Base-by-base conservation (phyloP, 495 filamentous ascomycete genomes). In the Talaromyces liani region DNA sequence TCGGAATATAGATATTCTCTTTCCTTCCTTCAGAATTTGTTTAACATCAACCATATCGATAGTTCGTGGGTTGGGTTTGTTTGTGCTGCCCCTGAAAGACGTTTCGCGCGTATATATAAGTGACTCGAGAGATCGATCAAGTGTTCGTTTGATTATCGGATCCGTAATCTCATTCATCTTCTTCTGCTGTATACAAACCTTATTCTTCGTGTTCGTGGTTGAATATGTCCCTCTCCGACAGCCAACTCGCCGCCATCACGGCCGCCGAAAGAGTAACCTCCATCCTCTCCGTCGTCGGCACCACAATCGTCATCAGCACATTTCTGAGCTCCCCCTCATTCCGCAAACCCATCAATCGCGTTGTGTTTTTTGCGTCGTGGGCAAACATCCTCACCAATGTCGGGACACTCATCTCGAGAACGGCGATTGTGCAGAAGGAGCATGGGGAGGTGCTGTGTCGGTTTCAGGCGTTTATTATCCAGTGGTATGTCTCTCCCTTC, bases 281-380 rank as follows among this genome's bases (percentile, higher is more conserved):
- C 0, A 75, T 84, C 10, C 77, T 94, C 67, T 95, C 91, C 0
- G 69, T 96, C 3, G 14, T 88, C 3, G 91, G 90, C 55, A 88
- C 87, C 29, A 65, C 85, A 53, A 87, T 94, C 71, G 88, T 95
- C 59, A 83, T 94, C 34, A 63, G 80, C 58, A 92, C 91, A 36
- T 95, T 92, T 66, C 70, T 84, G 16, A 65, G 76, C 16, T 78
- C 75, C 4, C 62, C 63, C 2, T 67, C 71, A 1, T 79, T 79
- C 47, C 76, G 88, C 64, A 92, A 93, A 74, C 91, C 92, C n/a
- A 92, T 96, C 75, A 95, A 95, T 68, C 84, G 91, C 3, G 78
- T 96, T 4, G 84, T 93, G 9, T 95, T 96, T 72, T 93, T 87
- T 69, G 91, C 92, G 2, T 88, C 87, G 4, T 90, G 91, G 69